A percentile compares a stretch with the other conserved stretches of the same genome.
phyloP scores from a whole-genome alignment of 345 rosid genomes.

The Erodium maritimum region DNA sequence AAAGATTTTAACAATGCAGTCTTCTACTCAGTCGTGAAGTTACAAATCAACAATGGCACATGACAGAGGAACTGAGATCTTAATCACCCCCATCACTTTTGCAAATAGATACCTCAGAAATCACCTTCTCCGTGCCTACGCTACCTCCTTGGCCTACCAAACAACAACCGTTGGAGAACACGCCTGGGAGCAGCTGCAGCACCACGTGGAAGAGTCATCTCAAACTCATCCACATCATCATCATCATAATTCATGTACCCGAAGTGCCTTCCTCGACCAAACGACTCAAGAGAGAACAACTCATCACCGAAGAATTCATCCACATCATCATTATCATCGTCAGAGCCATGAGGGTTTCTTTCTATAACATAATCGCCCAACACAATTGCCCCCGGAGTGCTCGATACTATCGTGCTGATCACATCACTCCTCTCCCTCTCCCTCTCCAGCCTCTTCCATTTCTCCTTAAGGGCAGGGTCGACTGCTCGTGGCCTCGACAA shows the following conservation, averaged over 20 bases:
- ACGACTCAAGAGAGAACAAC: slow-evolving; percentile 28
- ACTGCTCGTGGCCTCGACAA: slow-evolving; percentile 61
- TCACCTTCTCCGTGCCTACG: slow-evolving; percentile 30
- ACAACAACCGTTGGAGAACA: slow-evolving; percentile 22
- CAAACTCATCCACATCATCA: slow-evolving; percentile 18
- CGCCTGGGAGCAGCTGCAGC: slow-evolving; percentile 20
- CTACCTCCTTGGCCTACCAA: slow-evolving; percentile 31
- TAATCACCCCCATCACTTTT: not conserved
- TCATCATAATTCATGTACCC: slow-evolving; percentile 24
- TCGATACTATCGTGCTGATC: slow-evolving; percentile 67
- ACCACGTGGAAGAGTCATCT: slow-evolving; percentile 27
- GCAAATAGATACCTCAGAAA: not conserved
- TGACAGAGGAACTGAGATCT: too few species aligned
- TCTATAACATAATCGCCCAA: slow-evolving; percentile 88
- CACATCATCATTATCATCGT: slow-evolving; percentile 37
- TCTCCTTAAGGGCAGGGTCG: slow-evolving; percentile 55
- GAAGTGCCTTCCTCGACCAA: slow-evolving; percentile 13
- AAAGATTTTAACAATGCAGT: too few species aligned
- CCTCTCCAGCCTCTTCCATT: slow-evolving; percentile 69
- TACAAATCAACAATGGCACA: too few species aligned
- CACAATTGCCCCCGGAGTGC: slow-evolving; percentile 65
- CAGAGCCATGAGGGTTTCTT: slow-evolving; percentile 31
- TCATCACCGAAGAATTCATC: slow-evolving; percentile 44
- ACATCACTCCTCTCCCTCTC: slow-evolving; percentile 60
- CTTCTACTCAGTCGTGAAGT: too few species aligned